Base-by-base conservation (phyloP, 805 yeast species). In the Nakazawaea siamensis region DNA sequence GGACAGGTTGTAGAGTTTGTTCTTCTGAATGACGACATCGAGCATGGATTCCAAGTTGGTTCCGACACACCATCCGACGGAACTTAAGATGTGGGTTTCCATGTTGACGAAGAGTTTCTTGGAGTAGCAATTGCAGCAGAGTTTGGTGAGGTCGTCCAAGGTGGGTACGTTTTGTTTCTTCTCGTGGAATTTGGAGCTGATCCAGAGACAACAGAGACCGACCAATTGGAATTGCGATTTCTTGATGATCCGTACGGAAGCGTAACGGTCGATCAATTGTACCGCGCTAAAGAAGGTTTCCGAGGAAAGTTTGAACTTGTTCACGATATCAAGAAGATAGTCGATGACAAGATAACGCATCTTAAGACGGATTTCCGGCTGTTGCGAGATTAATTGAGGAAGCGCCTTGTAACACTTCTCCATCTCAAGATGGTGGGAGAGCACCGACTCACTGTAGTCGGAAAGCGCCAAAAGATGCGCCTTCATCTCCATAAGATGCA, bases 11-110 rank as follows among this genome's bases (percentile, higher is more conserved):
- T 33, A 24, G 24, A 33, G 17, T 31, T 36, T 27, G 36, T 40
- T 24, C 40, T 38, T 30, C 37, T 45, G 47, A 19, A 78, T 53
- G 45, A 64, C 66, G 34, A 79, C 52, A 47, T 80, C 85, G 38
- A 80, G 60, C 46, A 76, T 76, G 10, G 70, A 58, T 52, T 80
- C 87, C 44, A 73, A 69, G 3, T 83, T 75, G 17, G 84, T 74
- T 33, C 73, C 66, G 24, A 80, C 58, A 43, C 70, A 64, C 90
- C 90, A 82, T 37, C 73, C 62, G 41, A 82, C 59, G 4, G 75
- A 64, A 47, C 70, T 73, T 38, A 81, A 60, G 28, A 82, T 66
- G 46, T 77, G 79, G 39, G 76, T 65, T 51, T 82, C 94, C 75
- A 80, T 75, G 48, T 75, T 76, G 39, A 76, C 58, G 49, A 81